phyloP scores from a whole-genome alignment of 805 yeast species.

The Ogataea trehaloabstinens region DNA sequence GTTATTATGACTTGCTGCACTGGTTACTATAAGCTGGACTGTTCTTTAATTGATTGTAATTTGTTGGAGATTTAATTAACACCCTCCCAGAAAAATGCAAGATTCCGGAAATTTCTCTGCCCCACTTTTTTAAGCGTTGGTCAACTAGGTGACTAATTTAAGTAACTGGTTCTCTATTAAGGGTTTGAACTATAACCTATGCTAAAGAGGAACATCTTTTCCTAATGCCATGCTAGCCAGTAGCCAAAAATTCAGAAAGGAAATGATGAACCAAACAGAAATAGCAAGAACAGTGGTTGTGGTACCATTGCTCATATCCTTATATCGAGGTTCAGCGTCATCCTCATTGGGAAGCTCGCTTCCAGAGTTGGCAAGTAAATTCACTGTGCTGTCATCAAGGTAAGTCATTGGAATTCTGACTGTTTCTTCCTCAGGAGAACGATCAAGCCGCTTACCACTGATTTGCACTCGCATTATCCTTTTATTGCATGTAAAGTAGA shows the following conservation, averaged over 20 bases:
- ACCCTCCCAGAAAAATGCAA: too few species aligned
- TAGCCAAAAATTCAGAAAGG: slow-evolving; percentile 69
- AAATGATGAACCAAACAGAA: slow-evolving; percentile 66
- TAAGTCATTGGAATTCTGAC: slow-evolving; percentile 10
- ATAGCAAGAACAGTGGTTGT: slow-evolving; percentile 53
- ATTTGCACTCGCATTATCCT: slow-evolving; percentile 33
- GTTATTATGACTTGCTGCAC: not conserved
- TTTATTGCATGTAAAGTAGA: slow-evolving; percentile 73
- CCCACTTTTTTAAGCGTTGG: too few species aligned
- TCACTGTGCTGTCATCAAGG: slow-evolving; percentile 12
- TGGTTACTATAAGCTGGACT: not conserved
- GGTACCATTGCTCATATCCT: slow-evolving; percentile 71
- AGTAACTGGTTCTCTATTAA: too few species aligned
- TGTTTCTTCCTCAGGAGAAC: slow-evolving; percentile 2
- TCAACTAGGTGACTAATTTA: too few species aligned
- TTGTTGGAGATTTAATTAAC: too few species aligned
- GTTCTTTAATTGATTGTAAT: too few species aligned
- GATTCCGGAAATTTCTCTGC: too few species aligned
- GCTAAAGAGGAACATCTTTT: slow-evolving; percentile 28
- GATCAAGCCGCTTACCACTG: slow-evolving; percentile 9
- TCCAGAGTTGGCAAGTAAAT: slow-evolving; percentile 7
- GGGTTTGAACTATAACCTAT: too few species aligned
- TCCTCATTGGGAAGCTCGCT: slow-evolving; percentile 10
- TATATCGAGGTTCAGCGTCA: slow-evolving; percentile 26
- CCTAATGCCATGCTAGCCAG: slow-evolving; percentile 40